Evolutionary conservation across 163 green algal species (phyloP).

Genomic region (Trebouxia gelatinosa): DNA sequence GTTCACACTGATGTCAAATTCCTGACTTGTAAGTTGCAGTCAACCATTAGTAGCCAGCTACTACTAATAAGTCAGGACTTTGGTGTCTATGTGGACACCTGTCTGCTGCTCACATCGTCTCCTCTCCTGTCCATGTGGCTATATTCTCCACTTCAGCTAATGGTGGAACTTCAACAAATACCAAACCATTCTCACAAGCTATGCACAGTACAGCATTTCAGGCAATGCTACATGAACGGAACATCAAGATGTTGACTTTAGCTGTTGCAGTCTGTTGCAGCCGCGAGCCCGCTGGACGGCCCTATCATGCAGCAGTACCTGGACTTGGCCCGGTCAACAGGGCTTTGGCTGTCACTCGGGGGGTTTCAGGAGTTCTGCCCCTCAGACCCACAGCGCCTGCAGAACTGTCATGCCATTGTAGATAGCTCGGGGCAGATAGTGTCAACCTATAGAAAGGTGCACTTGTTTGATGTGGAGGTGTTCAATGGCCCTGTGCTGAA

Average conservation of each 20-base stretch:
- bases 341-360: conserved; percentile 90
- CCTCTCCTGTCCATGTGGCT: background rate
- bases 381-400: conserved; percentile 57
- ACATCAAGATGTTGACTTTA: background rate
- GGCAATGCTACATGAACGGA: background rate
- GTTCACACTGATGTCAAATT: too few species aligned
- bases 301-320: background rate
- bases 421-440: conserved; percentile 52
- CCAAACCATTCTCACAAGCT: too few species aligned
- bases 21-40: too few species aligned
- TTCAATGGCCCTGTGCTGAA: conserved; percentile 80
- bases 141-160: too few species aligned
- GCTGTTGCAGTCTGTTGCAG: background rate
- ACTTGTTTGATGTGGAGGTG: conserved; percentile 94
- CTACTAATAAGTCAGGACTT: too few species aligned
- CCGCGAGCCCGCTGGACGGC: background rate
- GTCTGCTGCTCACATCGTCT: too few species aligned
- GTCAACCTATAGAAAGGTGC: conserved; percentile 78
- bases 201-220: too few species aligned
- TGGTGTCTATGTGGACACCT: too few species aligned
- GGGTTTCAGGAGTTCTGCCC: conserved; percentile 75
- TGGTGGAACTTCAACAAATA: too few species aligned
- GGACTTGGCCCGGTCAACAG: too few species aligned
- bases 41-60: too few species aligned
- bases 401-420: conserved; percentile 91